Percentiles rank a stretch among this genome's conserved stretches.
Evolutionary conservation across 768 basidiomycete genomes (phyloP).

Genomic region (Leucosporidium creatinivorum): DNA sequence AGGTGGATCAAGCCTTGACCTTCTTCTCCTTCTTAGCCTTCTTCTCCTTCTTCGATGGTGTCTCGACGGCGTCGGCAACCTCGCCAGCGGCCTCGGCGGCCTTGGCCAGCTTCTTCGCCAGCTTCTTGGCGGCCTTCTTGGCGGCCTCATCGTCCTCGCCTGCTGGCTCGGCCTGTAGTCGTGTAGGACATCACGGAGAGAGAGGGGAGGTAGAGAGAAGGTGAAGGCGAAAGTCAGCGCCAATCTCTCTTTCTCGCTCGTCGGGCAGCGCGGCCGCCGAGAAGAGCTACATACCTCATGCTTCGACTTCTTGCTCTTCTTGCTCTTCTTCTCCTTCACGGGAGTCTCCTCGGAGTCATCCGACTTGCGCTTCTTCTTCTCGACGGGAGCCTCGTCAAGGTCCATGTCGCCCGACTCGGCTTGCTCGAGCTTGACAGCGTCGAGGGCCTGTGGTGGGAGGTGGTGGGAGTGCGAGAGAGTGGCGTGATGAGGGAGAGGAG

Average conservation of each 20-base stretch:
- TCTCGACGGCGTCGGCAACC: too few species aligned
- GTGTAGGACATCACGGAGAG: background rate
- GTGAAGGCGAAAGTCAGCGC: background rate
- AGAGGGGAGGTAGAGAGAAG: background rate
- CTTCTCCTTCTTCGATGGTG: too few species aligned
- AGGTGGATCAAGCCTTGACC: too few species aligned
- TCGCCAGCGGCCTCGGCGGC: background rate
- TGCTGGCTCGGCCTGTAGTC: constrained; percentile 1
- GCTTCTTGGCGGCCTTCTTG: constrained; percentile 17
- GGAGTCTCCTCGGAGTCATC: constrained; percentile 8
- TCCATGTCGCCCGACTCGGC: constrained; percentile 20
- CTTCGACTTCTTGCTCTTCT: constrained; percentile 21
- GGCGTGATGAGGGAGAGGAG: too few species aligned
- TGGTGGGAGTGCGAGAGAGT: background rate
- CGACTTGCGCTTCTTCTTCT: constrained; percentile 23
- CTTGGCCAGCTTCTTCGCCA: constrained; percentile 21
- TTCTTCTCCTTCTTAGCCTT: too few species aligned
- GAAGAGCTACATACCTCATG: background rate
- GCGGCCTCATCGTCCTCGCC: background rate
- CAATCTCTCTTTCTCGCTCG: too few species aligned
- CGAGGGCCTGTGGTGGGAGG: constrained; percentile 6
- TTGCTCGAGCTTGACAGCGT: constrained; percentile 13
- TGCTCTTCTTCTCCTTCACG: constrained; percentile 9
- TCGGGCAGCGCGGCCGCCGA: too few species aligned
- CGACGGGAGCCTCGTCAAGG: background rate